Evolutionary conservation across 805 yeast species (phyloP).

Genomic region (Yarrowia divulgata): DNA sequence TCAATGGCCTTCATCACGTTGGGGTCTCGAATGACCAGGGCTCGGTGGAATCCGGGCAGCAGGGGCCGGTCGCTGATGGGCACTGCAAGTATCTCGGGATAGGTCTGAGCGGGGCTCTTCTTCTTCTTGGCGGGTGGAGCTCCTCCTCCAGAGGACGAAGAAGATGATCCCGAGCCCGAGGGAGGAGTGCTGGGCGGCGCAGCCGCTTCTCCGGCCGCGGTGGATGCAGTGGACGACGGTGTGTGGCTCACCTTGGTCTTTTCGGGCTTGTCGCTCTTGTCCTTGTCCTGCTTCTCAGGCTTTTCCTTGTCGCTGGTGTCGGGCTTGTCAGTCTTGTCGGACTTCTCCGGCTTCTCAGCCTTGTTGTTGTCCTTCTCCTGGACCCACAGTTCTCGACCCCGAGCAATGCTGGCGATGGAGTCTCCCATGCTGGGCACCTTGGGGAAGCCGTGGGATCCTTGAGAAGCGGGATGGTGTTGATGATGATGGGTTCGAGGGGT

Average conservation of each 20-base stretch:
- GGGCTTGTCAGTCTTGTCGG: conserved; percentile 16
- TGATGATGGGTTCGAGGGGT: conserved; percentile 2
- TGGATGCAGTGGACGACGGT: conserved; percentile 16
- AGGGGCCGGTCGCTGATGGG: conserved; percentile 37
- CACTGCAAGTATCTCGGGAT: conserved; percentile 35
- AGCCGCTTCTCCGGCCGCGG: conserved; percentile 18
- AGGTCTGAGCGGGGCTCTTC: conserved; percentile 31
- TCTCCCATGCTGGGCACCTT: conserved; percentile 14
- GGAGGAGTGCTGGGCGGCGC: conserved; percentile 5
- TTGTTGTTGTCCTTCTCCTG: conserved; percentile 24
- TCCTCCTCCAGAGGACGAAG: background rate
- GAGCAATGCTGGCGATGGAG: conserved; percentile 25
- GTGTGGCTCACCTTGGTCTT: conserved; percentile 1
- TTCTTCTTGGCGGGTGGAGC: conserved; percentile 22
- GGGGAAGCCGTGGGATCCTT: background rate
- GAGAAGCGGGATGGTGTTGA: background rate
- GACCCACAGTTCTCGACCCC: conserved; percentile 13
- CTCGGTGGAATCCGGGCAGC: conserved; percentile 35
- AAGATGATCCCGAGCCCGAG: conserved; percentile 29
- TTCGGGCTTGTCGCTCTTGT: conserved; percentile 28
- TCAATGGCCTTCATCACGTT: conserved; percentile 37
- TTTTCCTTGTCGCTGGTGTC: conserved; percentile 29
- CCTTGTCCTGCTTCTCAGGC: conserved; percentile 13
- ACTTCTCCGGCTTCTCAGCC: conserved; percentile 9
- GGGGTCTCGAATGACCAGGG: conserved; percentile 38